Evolutionary conservation across 768 basidiomycete genomes (phyloP).

Genomic region (Butyriboletus loyo): DNA sequence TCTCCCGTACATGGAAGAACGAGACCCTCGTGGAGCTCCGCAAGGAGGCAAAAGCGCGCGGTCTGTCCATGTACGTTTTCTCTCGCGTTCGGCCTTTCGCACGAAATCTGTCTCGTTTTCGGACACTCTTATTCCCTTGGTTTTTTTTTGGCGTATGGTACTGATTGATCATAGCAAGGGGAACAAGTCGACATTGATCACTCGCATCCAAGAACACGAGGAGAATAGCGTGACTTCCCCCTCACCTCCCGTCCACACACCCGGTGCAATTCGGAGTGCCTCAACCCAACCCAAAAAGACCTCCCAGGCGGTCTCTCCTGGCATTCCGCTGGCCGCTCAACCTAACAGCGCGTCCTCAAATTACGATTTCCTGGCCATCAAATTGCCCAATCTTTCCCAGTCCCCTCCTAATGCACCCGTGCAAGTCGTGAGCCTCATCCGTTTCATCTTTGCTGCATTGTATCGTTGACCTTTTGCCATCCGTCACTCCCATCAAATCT

Average conservation of each 20-base stretch:
- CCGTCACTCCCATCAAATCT: constrained; percentile 3
- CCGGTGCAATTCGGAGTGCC: constrained; percentile 24
- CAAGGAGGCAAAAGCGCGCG: constrained; percentile 53
- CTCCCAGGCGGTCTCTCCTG: constrained; percentile 36
- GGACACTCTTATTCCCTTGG: background rate
- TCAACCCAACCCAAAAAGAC: constrained; percentile 28
- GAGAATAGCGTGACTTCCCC: constrained; percentile 24
- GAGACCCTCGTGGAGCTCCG: constrained; percentile 48
- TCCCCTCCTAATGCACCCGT: constrained; percentile 42
- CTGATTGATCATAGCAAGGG: constrained; percentile 44
- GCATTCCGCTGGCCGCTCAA: constrained; percentile 40
- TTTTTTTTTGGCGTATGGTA: background rate
- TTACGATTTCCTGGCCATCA: constrained; percentile 44
- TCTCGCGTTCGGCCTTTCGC: background rate
- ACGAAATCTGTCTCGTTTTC: background rate
- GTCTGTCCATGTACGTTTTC: constrained; percentile 49
- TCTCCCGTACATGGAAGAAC: constrained; percentile 55
- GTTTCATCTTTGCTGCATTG: constrained; percentile 2
- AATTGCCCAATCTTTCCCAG: constrained; percentile 54
- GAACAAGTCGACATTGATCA: constrained; percentile 54
- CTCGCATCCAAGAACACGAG: constrained; percentile 54
- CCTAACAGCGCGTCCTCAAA: constrained; percentile 12
- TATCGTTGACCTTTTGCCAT: background rate
- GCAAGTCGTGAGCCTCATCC: constrained; percentile 52
- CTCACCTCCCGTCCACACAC: constrained; percentile 1